These are phyloP conservation scores for Penicillium salamii DNA, from an alignment of 495 filamentous ascomycete species.

Conservation along the genomic window DNA sequence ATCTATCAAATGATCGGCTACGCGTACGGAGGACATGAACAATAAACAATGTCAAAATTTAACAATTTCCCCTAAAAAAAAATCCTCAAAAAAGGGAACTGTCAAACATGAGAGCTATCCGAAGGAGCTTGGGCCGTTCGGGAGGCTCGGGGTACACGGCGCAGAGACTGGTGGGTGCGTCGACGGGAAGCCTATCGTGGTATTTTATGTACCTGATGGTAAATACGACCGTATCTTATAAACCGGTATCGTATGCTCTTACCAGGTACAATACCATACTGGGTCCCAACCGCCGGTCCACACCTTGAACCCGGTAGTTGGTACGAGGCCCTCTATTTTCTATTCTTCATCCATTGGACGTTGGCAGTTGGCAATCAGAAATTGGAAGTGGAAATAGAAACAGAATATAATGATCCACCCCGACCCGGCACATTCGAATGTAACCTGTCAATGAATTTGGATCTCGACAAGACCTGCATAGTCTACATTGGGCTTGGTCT, in stretches of 20 bases:
- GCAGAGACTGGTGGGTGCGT: not conserved
- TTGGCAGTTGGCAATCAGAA: too few species aligned
- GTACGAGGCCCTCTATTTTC: not conserved
- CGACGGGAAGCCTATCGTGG: not conserved
- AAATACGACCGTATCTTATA: too few species aligned
- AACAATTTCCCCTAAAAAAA: too few species aligned
- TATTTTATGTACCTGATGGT: not conserved
- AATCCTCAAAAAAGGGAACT: too few species aligned
- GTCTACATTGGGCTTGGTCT: not conserved
- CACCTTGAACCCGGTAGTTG: not conserved
- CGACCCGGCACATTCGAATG: too few species aligned
- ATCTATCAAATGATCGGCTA: conserved; percentile 14
- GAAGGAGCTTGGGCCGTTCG: conserved; percentile 7
- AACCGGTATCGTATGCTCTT: not conserved
- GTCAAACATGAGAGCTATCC: not conserved
- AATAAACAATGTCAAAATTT: too few species aligned
- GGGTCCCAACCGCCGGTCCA: not conserved
- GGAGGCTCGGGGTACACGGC: conserved; percentile 4
- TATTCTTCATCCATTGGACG: too few species aligned
- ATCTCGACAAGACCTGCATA: not conserved
- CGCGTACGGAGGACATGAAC: too few species aligned
- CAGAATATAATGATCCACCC: too few species aligned
- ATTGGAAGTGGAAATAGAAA: too few species aligned
- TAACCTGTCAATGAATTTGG: not conserved
- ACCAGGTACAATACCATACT: not conserved